These are phyloP conservation scores for Lentinula novae-zelandiae DNA, from an alignment of 1,284 basidiomycete genomes.

Conservation along the genomic window DNA sequence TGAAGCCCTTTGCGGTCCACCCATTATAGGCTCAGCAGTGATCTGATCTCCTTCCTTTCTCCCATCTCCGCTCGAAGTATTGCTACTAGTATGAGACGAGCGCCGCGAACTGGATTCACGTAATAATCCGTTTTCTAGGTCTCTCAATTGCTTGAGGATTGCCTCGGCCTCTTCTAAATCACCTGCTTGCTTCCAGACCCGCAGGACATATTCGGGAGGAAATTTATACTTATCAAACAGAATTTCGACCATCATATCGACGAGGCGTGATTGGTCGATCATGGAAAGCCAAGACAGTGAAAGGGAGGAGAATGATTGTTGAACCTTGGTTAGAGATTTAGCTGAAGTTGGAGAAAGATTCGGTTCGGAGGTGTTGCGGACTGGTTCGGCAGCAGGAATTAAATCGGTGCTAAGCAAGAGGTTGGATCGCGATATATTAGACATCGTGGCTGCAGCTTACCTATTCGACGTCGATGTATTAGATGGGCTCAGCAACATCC, in stretches of 20 bases:
- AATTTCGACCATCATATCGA: conserved; percentile 2
- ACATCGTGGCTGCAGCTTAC: neutral
- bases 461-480: neutral
- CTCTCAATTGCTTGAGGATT: neutral
- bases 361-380: too few relatives aligned
- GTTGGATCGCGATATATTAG: neutral
- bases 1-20: neutral
- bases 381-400: neutral
- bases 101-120: neutral
- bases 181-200: conserved; percentile 8
- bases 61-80: neutral
- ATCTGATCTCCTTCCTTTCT: neutral
- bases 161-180: conserved; percentile 1
- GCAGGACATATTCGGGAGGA: neutral
- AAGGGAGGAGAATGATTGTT: neutral
- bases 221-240: conserved; percentile 1
- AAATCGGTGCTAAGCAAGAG: neutral
- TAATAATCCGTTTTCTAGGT: neutral
- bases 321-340: too few relatives aligned
- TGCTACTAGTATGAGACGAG: neutral
- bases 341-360: neutral
- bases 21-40: neutral
- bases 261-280: conserved; percentile 2
- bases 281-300: conserved; percentile 1
- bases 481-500: neutral